phyloP scores from a whole-genome alignment of 2,329 filamentous ascomycete species.

The Pseudogymnoascus sp. region DNA sequence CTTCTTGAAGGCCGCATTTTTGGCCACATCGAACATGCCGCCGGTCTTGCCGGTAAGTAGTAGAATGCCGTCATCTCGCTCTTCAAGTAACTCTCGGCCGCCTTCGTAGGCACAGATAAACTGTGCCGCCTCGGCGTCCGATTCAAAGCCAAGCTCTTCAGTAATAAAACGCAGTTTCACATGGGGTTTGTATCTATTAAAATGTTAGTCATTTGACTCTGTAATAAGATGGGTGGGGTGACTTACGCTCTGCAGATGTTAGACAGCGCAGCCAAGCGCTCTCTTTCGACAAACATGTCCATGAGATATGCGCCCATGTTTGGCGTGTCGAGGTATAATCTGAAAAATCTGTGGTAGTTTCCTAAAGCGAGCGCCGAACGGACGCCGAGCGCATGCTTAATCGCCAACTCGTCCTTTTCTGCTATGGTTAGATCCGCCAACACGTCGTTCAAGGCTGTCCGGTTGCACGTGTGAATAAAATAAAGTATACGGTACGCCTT shows the following conservation, averaged over 20 bases:
- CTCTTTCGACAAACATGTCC: conserved; percentile 96
- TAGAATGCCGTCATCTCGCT: conserved; percentile 65
- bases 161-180: conserved; percentile 86
- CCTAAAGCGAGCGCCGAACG: conserved; percentile 86
- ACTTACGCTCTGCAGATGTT: conserved; percentile 93
- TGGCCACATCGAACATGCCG: conserved; percentile 65
- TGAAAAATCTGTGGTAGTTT: conserved; percentile 98
- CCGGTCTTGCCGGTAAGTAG: conserved; percentile 70
- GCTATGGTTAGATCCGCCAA: conserved; percentile 96
- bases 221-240: not conserved
- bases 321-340: conserved; percentile 85
- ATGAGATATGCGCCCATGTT: conserved; percentile 98
- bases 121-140: conserved; percentile 79
- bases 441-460: conserved; percentile 94
- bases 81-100: conserved; percentile 68
- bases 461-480: conserved; percentile 98
- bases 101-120: conserved; percentile 74
- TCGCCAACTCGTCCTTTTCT: conserved; percentile 80
- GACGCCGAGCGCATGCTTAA: conserved; percentile 87
- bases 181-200: conserved; percentile 77
- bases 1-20: conserved; percentile 67
- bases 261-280: conserved; percentile 82
- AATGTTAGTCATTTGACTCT: conserved; percentile 39
- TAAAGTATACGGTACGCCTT: conserved; percentile 99
- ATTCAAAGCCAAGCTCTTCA: conserved; percentile 92